phyloP scores from a whole-genome alignment of 164 flowering plant genomes.

The Vitis riparia region DNA sequence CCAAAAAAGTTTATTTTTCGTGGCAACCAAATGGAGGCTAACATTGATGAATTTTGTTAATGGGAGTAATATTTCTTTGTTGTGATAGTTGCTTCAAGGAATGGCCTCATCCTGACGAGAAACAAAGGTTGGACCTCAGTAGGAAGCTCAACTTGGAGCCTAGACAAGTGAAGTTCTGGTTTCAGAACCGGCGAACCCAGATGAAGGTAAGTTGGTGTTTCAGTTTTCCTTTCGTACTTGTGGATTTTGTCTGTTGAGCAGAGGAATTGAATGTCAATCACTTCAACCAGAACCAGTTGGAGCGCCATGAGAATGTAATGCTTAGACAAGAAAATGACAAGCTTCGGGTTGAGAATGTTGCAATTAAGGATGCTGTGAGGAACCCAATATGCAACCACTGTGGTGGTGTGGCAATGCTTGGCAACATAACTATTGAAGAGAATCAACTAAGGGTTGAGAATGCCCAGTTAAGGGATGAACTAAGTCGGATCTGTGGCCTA shows the following conservation, averaged over 20 bases:
- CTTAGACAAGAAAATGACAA: conserved; percentile 60
- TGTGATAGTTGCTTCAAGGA: conserved; percentile 49
- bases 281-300: conserved; percentile 49
- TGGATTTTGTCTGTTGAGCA: no score
- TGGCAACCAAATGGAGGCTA: not conserved
- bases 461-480: conserved; percentile 49
- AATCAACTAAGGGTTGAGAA: conserved; percentile 57
- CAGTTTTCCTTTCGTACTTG: not conserved
- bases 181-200: conserved; percentile 70
- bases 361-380: conserved; percentile 41
- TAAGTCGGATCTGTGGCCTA: conserved; percentile 33
- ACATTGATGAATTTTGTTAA: conserved; percentile 1
- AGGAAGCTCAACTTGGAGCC: conserved; percentile 43
- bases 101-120: conserved; percentile 70
- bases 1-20: not conserved
- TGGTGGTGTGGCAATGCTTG: conserved; percentile 48
- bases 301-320: conserved; percentile 52
- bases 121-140: conserved; percentile 50
- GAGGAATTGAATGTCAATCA: not conserved
- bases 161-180: conserved; percentile 73
- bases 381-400: conserved; percentile 51
- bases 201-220: conserved; percentile 48
- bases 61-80: not conserved
- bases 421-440: conserved; percentile 39
- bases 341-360: conserved; percentile 45